Base-by-base conservation (phyloP, 2,329 filamentous ascomycete species). In the Trichoderma arundinaceum region DNA sequence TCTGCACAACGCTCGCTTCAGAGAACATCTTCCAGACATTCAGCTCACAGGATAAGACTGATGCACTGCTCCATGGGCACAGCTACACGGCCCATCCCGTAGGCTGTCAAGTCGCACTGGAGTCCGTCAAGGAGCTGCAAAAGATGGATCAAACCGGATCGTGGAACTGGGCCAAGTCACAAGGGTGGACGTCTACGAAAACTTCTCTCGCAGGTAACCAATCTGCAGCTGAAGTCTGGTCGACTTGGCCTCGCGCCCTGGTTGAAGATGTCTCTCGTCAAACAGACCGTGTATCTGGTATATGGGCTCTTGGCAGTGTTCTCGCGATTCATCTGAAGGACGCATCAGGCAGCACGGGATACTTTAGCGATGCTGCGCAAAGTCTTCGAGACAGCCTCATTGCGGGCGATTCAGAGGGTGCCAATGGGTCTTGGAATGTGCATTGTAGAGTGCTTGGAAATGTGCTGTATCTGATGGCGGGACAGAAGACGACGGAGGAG, bases 11-110 rank as follows among this genome's bases (percentile, higher is more conserved):
- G 0, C 79, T 91, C 4, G 91, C 92, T 0, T 92, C 90, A 41
- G 82, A 92, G 66, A 83, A 82, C 66, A 89, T 96, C 52, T 95
- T 93, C 75, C 73, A 86, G 1, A 86, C 87, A 0, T 96, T 96
- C 73, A 79, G 86, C 12, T 88, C 89, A 60, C 81, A 85, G 1
- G 88, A 92, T 56, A 96, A 95, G 78, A 87, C 86, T 0, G 91
- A 94, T 70, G 92, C 92, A 0, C 77, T 96, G 5, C 80, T 96
- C 3, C 92, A 96, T 71, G 92, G 92, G 0, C 92, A 96, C 74
- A 94, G 91, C 75, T 96, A 96, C 77, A 96, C 92, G 0, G 92
- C 92, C 0, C 92, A 96, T 75, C 84, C 92, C 0, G 85, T 95
- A 1, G 92, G 92, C 0, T 96, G 92, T 71, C 86, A 90, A 51